These are phyloP conservation scores for Lagenidium giganteum DNA, from an alignment of 352 stramenopile genomes.

Conservation along the genomic window DNA sequence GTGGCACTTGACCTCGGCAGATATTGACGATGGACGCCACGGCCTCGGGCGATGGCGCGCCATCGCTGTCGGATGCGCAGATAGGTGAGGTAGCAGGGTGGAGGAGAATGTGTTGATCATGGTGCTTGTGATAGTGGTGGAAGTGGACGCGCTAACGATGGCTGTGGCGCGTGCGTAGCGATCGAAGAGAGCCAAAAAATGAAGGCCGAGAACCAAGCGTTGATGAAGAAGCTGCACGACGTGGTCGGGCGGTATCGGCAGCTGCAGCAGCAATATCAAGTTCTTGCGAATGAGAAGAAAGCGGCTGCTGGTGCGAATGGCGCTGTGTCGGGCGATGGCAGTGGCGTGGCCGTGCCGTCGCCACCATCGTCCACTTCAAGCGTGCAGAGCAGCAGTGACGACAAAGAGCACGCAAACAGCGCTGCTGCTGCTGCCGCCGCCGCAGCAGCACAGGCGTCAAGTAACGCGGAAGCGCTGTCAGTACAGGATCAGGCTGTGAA, in stretches of 20 bases:
- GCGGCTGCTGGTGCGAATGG: not conserved
- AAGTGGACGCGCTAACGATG: not conserved
- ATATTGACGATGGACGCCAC: no score
- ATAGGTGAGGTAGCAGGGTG: no score
- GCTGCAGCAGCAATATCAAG: constrained; percentile 45
- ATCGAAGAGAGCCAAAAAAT: constrained; percentile 27
- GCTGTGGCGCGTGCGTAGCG: not conserved
- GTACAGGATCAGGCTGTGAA: constrained; percentile 25
- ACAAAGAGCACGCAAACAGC: constrained; percentile 11
- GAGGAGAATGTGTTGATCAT: no score
- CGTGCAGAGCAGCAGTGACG: constrained; percentile 6
- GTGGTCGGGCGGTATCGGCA: constrained; percentile 45
- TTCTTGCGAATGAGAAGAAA: constrained; percentile 21
- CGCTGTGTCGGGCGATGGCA: no score
- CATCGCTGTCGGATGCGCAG: no score
- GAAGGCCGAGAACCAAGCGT: constrained; percentile 50
- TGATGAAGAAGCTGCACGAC: constrained; percentile 52
- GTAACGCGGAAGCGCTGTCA: constrained; percentile 6
- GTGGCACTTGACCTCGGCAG: no score
- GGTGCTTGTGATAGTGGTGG: not conserved
- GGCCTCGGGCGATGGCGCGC: no score
- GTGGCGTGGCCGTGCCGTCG: no score
- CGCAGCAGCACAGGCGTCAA: no score
- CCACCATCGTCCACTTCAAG: no score
- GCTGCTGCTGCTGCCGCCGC: not conserved